Percentiles rank a stretch among this genome's conserved stretches.
Conservation (phyloP, 202 grass and related monocot genomes). For the Zoysia matrella region DNA sequence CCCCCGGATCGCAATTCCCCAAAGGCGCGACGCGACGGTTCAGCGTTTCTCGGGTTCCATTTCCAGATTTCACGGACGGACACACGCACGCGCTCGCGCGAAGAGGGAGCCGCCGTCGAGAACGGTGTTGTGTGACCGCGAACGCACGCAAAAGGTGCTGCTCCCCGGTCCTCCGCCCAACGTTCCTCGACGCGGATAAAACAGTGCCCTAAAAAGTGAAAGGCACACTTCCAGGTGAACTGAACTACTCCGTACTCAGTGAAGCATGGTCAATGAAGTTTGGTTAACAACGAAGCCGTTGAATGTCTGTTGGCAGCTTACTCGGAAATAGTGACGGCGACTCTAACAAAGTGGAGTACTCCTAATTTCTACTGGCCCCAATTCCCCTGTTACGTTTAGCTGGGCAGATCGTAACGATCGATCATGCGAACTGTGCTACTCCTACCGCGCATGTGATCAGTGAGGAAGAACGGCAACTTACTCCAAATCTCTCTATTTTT, state of each 20-base stretch:
- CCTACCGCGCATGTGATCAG: neutral
- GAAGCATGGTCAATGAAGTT: neutral
- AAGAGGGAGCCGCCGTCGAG: neutral
- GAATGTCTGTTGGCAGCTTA: neutral
- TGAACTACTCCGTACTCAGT: neutral
- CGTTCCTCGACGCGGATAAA: neutral
- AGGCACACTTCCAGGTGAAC: neutral
- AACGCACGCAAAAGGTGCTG: neutral
- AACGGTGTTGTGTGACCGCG: neutral
- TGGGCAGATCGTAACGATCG: neutral
- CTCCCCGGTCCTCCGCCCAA: neutral
- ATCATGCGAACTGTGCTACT: neutral
- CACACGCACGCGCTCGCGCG: neutral
- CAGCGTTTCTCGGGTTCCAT: conserved; percentile 10
- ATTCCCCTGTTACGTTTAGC: neutral
- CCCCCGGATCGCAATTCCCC: neutral
- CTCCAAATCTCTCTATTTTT: too few relatives aligned
- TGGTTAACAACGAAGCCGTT: neutral
- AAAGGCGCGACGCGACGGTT: conserved; percentile 14
- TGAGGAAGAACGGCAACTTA: neutral
- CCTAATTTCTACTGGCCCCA: too few relatives aligned
- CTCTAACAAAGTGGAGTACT: neutral
- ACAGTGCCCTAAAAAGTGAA: neutral
- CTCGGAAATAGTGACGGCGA: neutral
- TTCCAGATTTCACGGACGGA: neutral